Percentiles rank a stretch among this genome's conserved stretches.
phyloP scores from a whole-genome alignment of 2,329 filamentous ascomycete species.

The Aspergillus candidus region DNA sequence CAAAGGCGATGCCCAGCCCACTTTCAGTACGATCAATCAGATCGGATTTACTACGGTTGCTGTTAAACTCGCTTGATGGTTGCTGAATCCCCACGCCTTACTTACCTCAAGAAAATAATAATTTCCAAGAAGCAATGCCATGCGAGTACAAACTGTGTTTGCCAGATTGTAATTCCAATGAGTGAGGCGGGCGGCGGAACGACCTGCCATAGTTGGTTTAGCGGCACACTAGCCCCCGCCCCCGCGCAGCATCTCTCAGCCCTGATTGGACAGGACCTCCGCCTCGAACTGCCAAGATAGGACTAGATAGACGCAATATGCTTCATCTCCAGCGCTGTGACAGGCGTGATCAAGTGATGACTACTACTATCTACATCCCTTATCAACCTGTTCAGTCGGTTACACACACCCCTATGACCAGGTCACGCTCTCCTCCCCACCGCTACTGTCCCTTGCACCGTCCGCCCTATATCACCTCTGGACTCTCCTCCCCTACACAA shows the following conservation, averaged over 20 bases:
- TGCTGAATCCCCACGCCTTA: no score
- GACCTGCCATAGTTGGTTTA: conserved; percentile 1
- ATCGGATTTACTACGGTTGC: no score
- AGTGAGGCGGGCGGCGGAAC: not conserved
- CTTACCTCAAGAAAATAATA: no score
- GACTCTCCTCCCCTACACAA: not conserved
- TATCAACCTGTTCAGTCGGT: no score
- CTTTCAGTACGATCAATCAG: no score
- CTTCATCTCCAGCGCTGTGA: not conserved
- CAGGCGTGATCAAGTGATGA: not conserved
- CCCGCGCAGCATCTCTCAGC: not conserved
- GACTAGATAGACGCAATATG: not conserved
- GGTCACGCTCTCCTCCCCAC: not conserved
- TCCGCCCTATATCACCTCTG: not conserved
- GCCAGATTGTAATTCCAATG: no score
- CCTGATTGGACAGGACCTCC: not conserved
- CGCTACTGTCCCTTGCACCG: not conserved
- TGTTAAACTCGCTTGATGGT: no score
- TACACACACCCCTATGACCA: no score
- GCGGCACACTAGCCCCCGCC: not conserved
- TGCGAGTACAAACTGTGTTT: no score
- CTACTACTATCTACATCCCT: not conserved
- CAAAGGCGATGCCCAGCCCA: no score
- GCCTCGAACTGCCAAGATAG: conserved; percentile 3
- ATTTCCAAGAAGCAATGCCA: no score